Evolutionary conservation across 1,284 basidiomycete species (phyloP).

Genomic region (Cronartium quercuum): DNA sequence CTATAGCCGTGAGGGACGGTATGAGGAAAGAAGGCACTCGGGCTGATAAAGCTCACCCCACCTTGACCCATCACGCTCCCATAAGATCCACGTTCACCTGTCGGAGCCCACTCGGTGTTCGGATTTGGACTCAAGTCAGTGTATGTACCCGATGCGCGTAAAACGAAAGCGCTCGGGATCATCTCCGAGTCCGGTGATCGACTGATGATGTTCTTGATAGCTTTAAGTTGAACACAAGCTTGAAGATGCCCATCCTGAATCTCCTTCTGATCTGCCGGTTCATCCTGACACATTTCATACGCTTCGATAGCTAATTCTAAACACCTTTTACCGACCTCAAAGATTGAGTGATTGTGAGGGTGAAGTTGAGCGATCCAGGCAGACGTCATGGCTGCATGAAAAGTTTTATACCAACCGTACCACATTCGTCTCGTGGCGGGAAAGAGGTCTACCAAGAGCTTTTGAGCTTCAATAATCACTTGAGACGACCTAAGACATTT

Average conservation of each 20-base stretch:
- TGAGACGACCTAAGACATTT: conserved; percentile 28
- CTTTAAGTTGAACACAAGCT: conserved; percentile 18
- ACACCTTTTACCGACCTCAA: conserved; percentile 1
- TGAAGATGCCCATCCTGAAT: conserved; percentile 13
- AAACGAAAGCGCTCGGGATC: not conserved
- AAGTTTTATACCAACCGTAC: conserved; percentile 33
- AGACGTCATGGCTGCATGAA: conserved; percentile 36
- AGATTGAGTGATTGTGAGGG: conserved; percentile 5
- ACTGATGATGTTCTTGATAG: conserved; percentile 22
- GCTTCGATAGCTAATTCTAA: conserved; percentile 20
- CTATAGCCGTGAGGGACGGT: not conserved
- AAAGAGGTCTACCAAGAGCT: conserved; percentile 19
- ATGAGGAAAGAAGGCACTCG: not conserved
- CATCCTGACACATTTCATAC: conserved; percentile 11
- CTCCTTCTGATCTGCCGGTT: not conserved
- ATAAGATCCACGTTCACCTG: not conserved
- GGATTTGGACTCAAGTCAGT: not conserved
- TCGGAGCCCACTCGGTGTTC: not conserved
- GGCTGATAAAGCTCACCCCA: not conserved
- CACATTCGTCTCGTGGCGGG: conserved; percentile 25
- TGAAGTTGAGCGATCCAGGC: conserved; percentile 28
- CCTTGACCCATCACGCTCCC: not conserved
- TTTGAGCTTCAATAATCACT: conserved; percentile 30
- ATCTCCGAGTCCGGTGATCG: not conserved
- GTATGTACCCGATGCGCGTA: not conserved